phyloP scores from a whole-genome alignment of 2,329 filamentous ascomycete genomes.

The Talaromyces sp. region DNA sequence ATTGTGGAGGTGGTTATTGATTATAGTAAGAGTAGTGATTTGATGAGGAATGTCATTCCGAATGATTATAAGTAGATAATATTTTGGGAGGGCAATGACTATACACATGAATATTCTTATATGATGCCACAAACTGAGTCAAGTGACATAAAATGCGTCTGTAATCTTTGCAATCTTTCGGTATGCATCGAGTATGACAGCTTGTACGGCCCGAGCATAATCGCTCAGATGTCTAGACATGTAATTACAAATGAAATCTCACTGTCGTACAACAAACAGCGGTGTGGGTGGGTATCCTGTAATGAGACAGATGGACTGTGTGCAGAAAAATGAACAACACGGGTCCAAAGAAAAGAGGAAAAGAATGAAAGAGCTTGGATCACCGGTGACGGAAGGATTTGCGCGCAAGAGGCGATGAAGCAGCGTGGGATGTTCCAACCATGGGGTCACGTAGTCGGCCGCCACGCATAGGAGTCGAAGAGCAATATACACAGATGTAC shows the following conservation, averaged over 20 bases:
- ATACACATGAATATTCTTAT: background rate
- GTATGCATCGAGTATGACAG: background rate
- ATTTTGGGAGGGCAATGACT: background rate
- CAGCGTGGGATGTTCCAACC: slow-evolving; percentile 24
- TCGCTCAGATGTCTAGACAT: background rate
- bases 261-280: background rate
- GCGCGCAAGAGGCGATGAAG: slow-evolving; percentile 37
- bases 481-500: slow-evolving; percentile 50
- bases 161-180: background rate
- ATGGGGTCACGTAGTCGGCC: slow-evolving; percentile 32
- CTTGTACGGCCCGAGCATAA: background rate
- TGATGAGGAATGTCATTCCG: slow-evolving; percentile 12
- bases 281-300: slow-evolving; percentile 9
- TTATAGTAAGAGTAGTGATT: slow-evolving; percentile 9
- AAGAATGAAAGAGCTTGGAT: background rate
- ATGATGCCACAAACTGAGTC: background rate
- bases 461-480: slow-evolving; percentile 36
- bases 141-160: background rate
- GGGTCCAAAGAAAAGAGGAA: background rate
- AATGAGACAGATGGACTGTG: slow-evolving; percentile 4
- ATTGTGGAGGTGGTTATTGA: slow-evolving; percentile 11
- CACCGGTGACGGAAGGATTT: slow-evolving; percentile 36
- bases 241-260: background rate
- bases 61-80: slow-evolving; percentile 8
- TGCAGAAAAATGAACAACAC: background rate